A percentile compares a stretch with the other conserved stretches of the same genome.
Conservation (phyloP, 257 asterid genomes). For the Petunia axillaris region DNA sequence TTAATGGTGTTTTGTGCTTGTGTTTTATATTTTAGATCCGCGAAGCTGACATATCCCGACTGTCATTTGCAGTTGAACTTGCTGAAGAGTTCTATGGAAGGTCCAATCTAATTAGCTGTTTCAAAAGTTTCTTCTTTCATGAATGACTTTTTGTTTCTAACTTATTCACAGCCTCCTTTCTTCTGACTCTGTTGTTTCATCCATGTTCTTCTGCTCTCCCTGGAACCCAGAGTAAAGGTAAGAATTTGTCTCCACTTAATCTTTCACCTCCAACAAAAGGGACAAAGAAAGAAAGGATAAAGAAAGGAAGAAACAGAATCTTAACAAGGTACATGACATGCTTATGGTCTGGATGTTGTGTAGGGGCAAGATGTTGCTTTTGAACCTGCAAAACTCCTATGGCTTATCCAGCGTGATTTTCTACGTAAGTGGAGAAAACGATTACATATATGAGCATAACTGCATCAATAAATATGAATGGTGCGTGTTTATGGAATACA, state of each 20-base stretch:
- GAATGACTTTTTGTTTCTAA: constrained; percentile 20
- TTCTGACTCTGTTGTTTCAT: constrained; percentile 22
- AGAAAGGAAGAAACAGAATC: constrained; percentile 19
- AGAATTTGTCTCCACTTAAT: constrained; percentile 22
- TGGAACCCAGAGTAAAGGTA: constrained; percentile 88
- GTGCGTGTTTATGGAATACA: neutral
- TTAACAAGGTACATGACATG: constrained; percentile 19
- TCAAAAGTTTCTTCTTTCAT: constrained; percentile 23
- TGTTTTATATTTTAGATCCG: constrained; percentile 68
- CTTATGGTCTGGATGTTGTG: constrained; percentile 37
- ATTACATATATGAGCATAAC: neutral
- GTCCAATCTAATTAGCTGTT: constrained; percentile 41
- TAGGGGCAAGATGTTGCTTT: constrained; percentile 98
- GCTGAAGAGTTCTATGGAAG: constrained; percentile 99
- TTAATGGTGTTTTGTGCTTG: constrained; percentile 23
- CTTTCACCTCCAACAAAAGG: constrained; percentile 5
- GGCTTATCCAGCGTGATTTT: constrained; percentile 99
- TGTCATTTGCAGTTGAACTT: constrained; percentile 96
- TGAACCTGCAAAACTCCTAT: constrained; percentile 93
- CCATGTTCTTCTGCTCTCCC: constrained; percentile 24
- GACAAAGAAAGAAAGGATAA: neutral
- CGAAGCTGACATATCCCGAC: constrained; percentile 95
- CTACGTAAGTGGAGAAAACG: constrained; percentile 62
- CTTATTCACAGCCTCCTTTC: neutral
- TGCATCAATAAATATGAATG: neutral